Percentiles rank a stretch among this genome's conserved stretches.
phyloP scores from a whole-genome alignment of 805 yeast genomes.

The Yamadazyma phyllophila region DNA sequence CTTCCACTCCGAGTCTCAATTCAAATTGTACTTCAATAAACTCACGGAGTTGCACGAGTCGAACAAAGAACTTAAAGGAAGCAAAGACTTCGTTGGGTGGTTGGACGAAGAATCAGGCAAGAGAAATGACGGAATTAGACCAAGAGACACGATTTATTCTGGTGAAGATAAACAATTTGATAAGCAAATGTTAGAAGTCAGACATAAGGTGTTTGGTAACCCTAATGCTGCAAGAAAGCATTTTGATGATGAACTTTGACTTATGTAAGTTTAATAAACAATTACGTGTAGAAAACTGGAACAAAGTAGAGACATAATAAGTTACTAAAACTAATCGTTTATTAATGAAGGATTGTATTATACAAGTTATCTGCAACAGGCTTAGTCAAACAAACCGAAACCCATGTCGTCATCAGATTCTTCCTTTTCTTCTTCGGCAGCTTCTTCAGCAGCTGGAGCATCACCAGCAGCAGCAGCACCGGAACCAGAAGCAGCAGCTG shows the following conservation, averaged over 20 bases:
- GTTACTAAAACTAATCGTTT: constrained; percentile 3
- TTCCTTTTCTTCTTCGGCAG: constrained; percentile 42
- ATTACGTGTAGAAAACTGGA: background rate
- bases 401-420: constrained; percentile 44
- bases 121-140: constrained; percentile 19
- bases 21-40: constrained; percentile 39
- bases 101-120: constrained; percentile 42
- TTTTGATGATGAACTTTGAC: constrained; percentile 12
- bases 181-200: constrained; percentile 31
- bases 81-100: constrained; percentile 61
- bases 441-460: constrained; percentile 35
- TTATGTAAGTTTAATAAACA: background rate
- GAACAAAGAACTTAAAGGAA: constrained; percentile 23
- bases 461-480: constrained; percentile 35
- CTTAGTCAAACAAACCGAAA: constrained; percentile 45
- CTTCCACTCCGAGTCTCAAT: constrained; percentile 30
- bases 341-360: constrained; percentile 10
- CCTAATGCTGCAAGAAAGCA: constrained; percentile 67
- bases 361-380: constrained; percentile 9
- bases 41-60: constrained; percentile 33
- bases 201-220: constrained; percentile 77
- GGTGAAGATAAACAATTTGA: constrained; percentile 37
- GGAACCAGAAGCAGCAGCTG: constrained; percentile 41
- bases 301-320: background rate
- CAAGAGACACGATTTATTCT: constrained; percentile 30